These are phyloP conservation scores for Citrus australasica DNA, from an alignment of 345 rosid species.

Conservation along the genomic window DNA sequence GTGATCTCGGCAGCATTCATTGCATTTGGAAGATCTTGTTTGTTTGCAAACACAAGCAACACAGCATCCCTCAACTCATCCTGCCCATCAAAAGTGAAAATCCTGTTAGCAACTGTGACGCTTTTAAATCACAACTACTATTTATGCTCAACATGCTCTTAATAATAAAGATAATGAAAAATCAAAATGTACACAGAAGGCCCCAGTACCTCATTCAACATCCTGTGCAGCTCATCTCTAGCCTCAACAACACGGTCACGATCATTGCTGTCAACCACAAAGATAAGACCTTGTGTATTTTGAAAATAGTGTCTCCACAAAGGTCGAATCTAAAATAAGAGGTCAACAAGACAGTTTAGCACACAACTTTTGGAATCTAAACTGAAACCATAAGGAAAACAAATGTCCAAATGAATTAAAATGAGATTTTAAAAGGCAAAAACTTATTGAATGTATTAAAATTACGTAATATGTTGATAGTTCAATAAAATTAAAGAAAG, in stretches of 20 bases:
- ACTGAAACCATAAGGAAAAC: background rate
- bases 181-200: background rate
- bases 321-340: slow-evolving; percentile 33
- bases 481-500: background rate
- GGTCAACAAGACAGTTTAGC: background rate
- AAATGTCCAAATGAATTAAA: background rate
- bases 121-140: background rate
- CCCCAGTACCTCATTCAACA: slow-evolving; percentile 38
- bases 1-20: slow-evolving; percentile 33
- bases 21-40: slow-evolving; percentile 50
- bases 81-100: slow-evolving; percentile 9
- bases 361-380: background rate
- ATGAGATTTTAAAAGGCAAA: background rate
- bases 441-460: background rate
- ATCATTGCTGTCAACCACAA: slow-evolving; percentile 46
- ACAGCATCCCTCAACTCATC: slow-evolving; percentile 49
- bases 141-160: background rate
- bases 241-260: slow-evolving; percentile 39
- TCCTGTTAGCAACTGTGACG: background rate
- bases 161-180: background rate
- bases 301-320: slow-evolving; percentile 49
- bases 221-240: slow-evolving; percentile 38
- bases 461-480: background rate
- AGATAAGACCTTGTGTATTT: slow-evolving; percentile 44
- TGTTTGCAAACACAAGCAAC: slow-evolving; percentile 42